phyloP scores from a whole-genome alignment of 1,139 yeast species.

The Pichia sp. region DNA sequence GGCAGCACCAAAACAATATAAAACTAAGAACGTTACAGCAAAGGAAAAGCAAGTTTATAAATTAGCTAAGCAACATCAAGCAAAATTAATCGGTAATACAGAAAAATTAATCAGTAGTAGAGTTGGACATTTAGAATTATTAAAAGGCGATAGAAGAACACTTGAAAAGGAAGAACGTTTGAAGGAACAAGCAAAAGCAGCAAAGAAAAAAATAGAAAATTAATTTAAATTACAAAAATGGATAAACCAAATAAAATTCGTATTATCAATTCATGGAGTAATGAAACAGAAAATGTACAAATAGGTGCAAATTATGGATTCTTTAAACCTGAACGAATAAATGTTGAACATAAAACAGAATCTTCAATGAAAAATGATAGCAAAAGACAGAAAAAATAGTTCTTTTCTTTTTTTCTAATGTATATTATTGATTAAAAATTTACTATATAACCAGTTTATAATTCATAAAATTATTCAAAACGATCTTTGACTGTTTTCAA shows the following conservation, averaged over 20 bases:
- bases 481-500: conserved; percentile 15
- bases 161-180: conserved; percentile 48
- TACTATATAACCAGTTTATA: conserved; percentile 4
- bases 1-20: conserved; percentile 69
- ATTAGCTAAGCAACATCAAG: conserved; percentile 50
- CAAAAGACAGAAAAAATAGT: too few species aligned
- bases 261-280: conserved; percentile 8
- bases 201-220: background rate
- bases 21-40: conserved; percentile 53
- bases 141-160: conserved; percentile 89
- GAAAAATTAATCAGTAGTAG: conserved; percentile 82
- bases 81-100: conserved; percentile 39
- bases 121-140: conserved; percentile 91
- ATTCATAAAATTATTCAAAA: conserved; percentile 15
- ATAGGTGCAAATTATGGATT: conserved; percentile 1
- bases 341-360: conserved; percentile 4
- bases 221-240: too few species aligned
- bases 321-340: too few species aligned
- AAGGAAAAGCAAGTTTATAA: conserved; percentile 39
- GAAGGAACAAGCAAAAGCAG: conserved; percentile 9
- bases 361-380: conserved; percentile 10
- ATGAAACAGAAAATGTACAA: background rate
- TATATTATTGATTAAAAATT: too few species aligned
- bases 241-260: background rate
- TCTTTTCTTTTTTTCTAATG: background rate